Evolutionary conservation across 306 rosid species (phyloP), one percentile per base, ranked within the genome.

Genomic region (Glycine tomentella): DNA sequence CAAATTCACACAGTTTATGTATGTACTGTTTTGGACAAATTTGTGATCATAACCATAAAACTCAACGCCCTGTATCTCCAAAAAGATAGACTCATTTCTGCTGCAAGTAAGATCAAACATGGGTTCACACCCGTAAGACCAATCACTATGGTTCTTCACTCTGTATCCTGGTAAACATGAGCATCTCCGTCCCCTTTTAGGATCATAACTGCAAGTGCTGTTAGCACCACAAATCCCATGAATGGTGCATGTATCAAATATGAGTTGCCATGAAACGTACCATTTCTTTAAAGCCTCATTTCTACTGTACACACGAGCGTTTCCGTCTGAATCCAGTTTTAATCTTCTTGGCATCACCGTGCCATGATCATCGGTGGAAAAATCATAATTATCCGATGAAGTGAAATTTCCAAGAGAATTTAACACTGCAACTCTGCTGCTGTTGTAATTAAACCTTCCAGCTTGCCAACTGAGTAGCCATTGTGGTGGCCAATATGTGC

Each of bases 401-500:
- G 3, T 31, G 9, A 86, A 86, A 0, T 31, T 16, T 3, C 88
- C 86, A 7, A 44, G 12, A 36, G 81, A 9, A 38, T 77, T 6
- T 0, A 87, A 40, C 9, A 77, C 45, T 13, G 83, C 86, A 14
- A 14, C 13, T 63, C 69, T 63, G 9, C 17, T 63, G 69, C 46
- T 63, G 4, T 63, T 63, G 69, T 63, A 63, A 12, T 13, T 10
- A 7, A 40, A 20, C 16, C 88, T 81, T 4, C 74, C 77, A 25
- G 50, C 77, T 9, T 77, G 31, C 71, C 36, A 40, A 34, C 73
- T 74, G 4, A 59, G 20, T 3, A 78, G 45, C 81, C 59, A 61
- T 5, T 86, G 85, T 0, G 3, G 14, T 3, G 85, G 84, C 86
- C 86, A 86, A 16, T 86, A 78, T 2, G 2, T 3, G 55, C 79